These are phyloP conservation scores for Ophiocordyceps camponoti-leonardi DNA, from an alignment of 2,329 filamentous ascomycete genomes.

Conservation along the genomic window DNA sequence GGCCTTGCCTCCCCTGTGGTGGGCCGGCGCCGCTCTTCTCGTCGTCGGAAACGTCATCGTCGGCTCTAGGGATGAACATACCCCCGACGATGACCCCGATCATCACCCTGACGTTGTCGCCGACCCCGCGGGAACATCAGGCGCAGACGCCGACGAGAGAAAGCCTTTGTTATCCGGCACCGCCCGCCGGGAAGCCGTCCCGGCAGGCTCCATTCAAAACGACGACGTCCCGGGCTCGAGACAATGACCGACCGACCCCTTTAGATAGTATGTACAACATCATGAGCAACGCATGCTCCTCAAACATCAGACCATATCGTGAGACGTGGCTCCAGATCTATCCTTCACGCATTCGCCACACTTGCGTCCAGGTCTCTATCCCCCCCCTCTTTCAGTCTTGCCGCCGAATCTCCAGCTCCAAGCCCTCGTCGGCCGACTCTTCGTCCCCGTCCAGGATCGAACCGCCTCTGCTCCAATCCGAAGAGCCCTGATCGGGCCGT, in stretches of 20 bases:
- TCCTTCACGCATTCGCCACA: background rate
- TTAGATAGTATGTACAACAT: background rate
- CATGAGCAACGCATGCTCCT: background rate
- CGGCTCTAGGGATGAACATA: slow-evolving; percentile 46
- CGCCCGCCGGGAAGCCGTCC: background rate
- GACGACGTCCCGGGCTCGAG: slow-evolving; percentile 18
- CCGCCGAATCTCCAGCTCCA: slow-evolving; percentile 24
- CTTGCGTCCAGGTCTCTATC: too few species aligned
- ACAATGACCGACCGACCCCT: slow-evolving; percentile 6
- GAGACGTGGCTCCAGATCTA: background rate
- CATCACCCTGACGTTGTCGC: background rate
- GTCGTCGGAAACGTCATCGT: slow-evolving; percentile 67
- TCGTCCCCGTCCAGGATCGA: slow-evolving; percentile 24
- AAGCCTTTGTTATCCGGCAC: slow-evolving; percentile 8
- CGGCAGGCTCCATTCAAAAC: slow-evolving; percentile 5
- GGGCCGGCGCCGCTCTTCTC: slow-evolving; percentile 53
- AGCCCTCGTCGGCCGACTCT: slow-evolving; percentile 20
- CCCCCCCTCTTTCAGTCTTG: background rate
- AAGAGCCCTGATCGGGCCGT: slow-evolving; percentile 17
- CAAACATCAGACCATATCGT: background rate
- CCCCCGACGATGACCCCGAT: background rate
- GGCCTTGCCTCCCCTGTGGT: slow-evolving; percentile 56
- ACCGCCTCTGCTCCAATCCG: slow-evolving; percentile 23
- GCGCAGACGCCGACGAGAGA: slow-evolving; percentile 11
- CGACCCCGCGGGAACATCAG: background rate